Conservation (phyloP, 176 grass and related monocot genomes). For the Cenchrus purpureus region DNA sequence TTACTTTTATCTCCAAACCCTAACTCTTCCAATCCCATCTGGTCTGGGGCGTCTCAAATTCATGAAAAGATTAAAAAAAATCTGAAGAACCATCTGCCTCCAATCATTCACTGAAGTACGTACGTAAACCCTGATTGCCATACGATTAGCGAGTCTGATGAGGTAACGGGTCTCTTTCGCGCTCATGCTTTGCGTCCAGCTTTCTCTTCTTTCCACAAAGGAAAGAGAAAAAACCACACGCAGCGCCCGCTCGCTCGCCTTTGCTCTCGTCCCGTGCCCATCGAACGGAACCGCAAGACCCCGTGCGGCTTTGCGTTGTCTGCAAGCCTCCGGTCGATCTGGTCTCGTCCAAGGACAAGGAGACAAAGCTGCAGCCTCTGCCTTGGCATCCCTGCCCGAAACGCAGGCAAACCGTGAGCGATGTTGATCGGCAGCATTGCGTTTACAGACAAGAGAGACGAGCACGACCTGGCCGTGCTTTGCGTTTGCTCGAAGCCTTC, state of each 20-base stretch:
- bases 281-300: slow-evolving; percentile 18
- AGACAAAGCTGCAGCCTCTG: slow-evolving; percentile 15
- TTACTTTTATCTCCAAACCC: too few species aligned
- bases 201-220: slow-evolving; percentile 59
- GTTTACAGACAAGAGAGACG: neutral
- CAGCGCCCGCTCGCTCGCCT: slow-evolving; percentile 24
- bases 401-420: slow-evolving; percentile 9
- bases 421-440: neutral
- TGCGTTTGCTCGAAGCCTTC: slow-evolving; percentile 10
- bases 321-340: slow-evolving; percentile 32
- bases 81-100: neutral
- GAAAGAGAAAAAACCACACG: slow-evolving; percentile 28
- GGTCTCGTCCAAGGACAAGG: slow-evolving; percentile 39
- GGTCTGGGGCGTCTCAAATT: too few species aligned
- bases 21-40: too few species aligned
- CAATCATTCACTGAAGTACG: neutral
- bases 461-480: neutral
- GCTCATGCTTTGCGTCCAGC: slow-evolving; percentile 41
- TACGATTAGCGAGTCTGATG: slow-evolving; percentile 45
- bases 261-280: slow-evolving; percentile 37
- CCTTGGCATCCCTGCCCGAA: neutral
- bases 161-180: slow-evolving; percentile 44
- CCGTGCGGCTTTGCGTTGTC: slow-evolving; percentile 54
- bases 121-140: slow-evolving; percentile 18
- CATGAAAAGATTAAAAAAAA: neutral